Base-by-base conservation (phyloP, 768 basidiomycete genomes). In the Lactarius quietus region DNA sequence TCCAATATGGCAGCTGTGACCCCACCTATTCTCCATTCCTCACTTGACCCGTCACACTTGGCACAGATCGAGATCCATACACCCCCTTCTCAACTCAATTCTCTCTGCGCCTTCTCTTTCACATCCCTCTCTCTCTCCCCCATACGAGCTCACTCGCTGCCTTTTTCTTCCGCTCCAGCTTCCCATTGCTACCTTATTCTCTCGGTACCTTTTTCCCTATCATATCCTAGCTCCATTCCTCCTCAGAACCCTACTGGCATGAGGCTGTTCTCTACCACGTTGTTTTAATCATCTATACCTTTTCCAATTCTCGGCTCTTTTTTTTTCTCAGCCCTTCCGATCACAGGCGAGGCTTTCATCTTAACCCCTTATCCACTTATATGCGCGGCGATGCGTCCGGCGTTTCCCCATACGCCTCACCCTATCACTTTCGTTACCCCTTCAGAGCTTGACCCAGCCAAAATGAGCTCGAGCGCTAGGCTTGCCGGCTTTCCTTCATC, bases 271-370 rank as follows among this genome's bases (percentile, higher is more conserved):
- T 31, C 38, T n/a, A n/a, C 59, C 69, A 69, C 69, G 69, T 69
- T 69, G 48, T 62, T 69, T 69, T 69, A 68, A 68, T 68, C 54
- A 66, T 61, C 65, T 56, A 68, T 68, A 10, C 69, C 63, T 69
- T 69, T 69, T 68, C 65, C 63, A 61, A 60, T 66, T 67, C 61
- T 67, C 68, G 62, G 59, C 58, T 54, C 69, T 62, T 68, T 69
- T 68, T 69, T 64, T 64, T 64, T 67, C 62, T 64, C 65, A 65
- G 29, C 56, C 51, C 53, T 62, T 68, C 69, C 67, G 67, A 69
- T 69, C 69, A 51, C 64, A 59, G 52, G 66, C 67, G 63, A 64
- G 62, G 57, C 57, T 68, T 69, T 69, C 67, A 69, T 68, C 51
- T 65, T 43, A 57, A 35, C 65, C 67, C 65, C 66, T 67, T 65